Conservation (phyloP, 805 yeast genomes). For the Candida ortonii region DNA sequence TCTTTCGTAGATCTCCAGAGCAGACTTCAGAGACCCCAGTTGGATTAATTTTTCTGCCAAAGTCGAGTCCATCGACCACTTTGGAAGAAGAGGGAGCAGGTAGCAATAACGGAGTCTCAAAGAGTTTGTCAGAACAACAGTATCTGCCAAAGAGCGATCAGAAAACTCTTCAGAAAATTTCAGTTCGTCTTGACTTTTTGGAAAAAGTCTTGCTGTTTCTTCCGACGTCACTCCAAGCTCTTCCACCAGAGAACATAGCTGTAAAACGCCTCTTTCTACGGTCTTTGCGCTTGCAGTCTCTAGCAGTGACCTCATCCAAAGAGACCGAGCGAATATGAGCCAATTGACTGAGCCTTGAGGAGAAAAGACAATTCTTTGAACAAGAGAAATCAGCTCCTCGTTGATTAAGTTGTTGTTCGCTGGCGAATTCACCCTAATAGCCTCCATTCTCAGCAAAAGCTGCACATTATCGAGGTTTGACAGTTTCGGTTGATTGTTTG, state of each 20-base stretch:
- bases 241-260: conserved; percentile 87
- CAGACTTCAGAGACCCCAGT: conserved; percentile 79
- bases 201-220: conserved; percentile 50
- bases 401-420: conserved; percentile 65
- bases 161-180: conserved; percentile 23
- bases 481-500: conserved; percentile 76
- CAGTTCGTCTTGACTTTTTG: conserved; percentile 34
- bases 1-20: conserved; percentile 84
- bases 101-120: conserved; percentile 67
- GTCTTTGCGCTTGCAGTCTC: conserved; percentile 82
- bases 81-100: conserved; percentile 72
- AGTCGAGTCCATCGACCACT: conserved; percentile 78
- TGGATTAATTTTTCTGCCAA: conserved; percentile 86
- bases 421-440: conserved; percentile 69
- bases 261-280: conserved; percentile 89
- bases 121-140: conserved; percentile 39
- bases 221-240: conserved; percentile 71
- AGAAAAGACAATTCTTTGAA: conserved; percentile 64
- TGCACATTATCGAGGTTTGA: conserved; percentile 71
- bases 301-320: conserved; percentile 86
- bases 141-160: conserved; percentile 21
- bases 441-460: conserved; percentile 62
- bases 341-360: conserved; percentile 56
- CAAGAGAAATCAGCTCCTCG: conserved; percentile 78
- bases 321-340: conserved; percentile 72